Base-by-base conservation (phyloP, 1,284 basidiomycete species). In the Malassezia psittaci region DNA sequence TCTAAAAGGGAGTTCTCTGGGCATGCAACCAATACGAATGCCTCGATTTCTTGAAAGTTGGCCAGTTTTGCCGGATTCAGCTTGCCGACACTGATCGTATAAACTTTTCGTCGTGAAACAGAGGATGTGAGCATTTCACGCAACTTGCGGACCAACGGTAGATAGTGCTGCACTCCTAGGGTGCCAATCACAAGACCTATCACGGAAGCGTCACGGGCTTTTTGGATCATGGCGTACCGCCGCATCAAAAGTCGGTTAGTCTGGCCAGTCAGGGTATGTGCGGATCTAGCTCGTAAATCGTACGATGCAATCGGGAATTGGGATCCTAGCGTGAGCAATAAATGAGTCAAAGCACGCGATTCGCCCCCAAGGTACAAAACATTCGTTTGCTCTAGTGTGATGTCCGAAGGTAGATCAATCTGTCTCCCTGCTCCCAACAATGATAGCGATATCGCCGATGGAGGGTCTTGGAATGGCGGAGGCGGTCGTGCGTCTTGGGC, bases 1-100 rank as follows among this genome's bases (percentile, higher is more conserved):
- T 94, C 88, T 15, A 94, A 82, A 37, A 96, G 75, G 48, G 87
- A 89, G 66, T 93, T 93, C 74, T 98, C 93, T 0, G 86, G 85
- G 76, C 93, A 98, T 0, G 91, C 91, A 1, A 96, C 85, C 54
- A 96, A 80, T 5, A 98, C 85, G 68, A 91, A 98, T 68, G 90
- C 91, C 71, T 96, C 93, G 48, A 99, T 85, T 75, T 96, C 91
- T 67, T 88, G 82, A 74, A 96, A 96, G 74, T 98, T 98, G 11
- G 86, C 93, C 34, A 99, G 79, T 71, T 98, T 98, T 15, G 90
- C 83, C 0, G 93, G 93, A 66, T 90, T 96, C 53, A 96, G 81
- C 76, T 96, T 90, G 33, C 94, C 94, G 0, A 98, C 93, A 47
- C 85, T 88, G 65, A 98, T 84, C 0, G 93, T 96, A 75, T 98